Evolutionary conservation across 495 filamentous ascomycete species (phyloP).

Genomic region (Hypoxylon lienhwacheense): DNA sequence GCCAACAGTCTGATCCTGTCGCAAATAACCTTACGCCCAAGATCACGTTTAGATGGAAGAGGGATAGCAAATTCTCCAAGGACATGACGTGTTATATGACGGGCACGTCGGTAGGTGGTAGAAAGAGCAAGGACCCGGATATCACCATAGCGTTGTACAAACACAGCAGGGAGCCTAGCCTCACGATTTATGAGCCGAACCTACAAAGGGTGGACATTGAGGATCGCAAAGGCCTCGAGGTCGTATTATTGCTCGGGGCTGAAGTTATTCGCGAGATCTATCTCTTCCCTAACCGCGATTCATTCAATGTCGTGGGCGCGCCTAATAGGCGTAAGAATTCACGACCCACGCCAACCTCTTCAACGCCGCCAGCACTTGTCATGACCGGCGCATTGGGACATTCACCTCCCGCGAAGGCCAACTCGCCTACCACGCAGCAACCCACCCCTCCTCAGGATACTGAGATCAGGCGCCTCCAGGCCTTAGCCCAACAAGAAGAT

Average conservation of each 20-base stretch:
- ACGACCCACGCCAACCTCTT: conserved; percentile 38
- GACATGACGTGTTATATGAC: conserved; percentile 81
- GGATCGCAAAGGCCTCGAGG: conserved; percentile 90
- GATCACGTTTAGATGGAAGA: conserved; percentile 86
- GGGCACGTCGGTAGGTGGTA: conserved; percentile 70
- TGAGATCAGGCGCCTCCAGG: conserved; percentile 63
- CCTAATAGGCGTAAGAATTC: conserved; percentile 47
- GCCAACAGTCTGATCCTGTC: conserved; percentile 66
- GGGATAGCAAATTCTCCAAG: conserved; percentile 78
- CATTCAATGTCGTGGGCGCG: conserved; percentile 74
- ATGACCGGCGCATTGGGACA: conserved; percentile 35
- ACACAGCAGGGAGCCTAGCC: conserved; percentile 43
- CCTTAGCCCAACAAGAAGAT: conserved; percentile 57
- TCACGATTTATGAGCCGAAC: conserved; percentile 93
- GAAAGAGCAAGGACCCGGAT: conserved; percentile 86
- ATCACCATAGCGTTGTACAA: conserved; percentile 87
- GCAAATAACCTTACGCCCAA: conserved; percentile 73
- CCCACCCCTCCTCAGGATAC: conserved; percentile 44
- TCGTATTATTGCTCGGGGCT: conserved; percentile 79
- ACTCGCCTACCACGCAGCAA: conserved; percentile 26
- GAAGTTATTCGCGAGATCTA: conserved; percentile 87
- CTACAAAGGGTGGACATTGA: conserved; percentile 88
- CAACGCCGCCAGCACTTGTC: conserved; percentile 14
- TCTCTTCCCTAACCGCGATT: conserved; percentile 65
- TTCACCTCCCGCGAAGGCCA: conserved; percentile 19